Conservation (phyloP, 495 filamentous ascomycete genomes). For the Penicillium longicatenatum region DNA sequence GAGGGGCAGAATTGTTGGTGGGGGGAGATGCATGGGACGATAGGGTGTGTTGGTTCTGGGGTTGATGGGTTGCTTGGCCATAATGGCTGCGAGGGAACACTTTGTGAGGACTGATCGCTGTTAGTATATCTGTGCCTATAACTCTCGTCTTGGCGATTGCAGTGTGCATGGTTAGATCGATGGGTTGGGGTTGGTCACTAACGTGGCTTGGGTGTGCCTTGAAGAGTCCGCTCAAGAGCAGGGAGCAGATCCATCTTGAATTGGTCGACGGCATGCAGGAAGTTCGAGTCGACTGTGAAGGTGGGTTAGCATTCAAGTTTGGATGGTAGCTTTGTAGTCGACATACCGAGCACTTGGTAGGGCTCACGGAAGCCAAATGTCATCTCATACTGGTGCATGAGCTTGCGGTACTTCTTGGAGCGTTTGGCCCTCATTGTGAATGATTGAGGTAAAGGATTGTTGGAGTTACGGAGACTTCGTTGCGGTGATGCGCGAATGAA, state of each 20-base stretch:
- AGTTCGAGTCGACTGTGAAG: slow-evolving; percentile 70
- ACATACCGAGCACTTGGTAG: slow-evolving; percentile 82
- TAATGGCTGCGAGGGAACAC: slow-evolving; percentile 53
- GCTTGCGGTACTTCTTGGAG: slow-evolving; percentile 92
- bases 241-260: slow-evolving; percentile 81
- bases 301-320: slow-evolving; percentile 14
- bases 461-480: slow-evolving; percentile 12
- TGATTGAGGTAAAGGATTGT: slow-evolving; percentile 16
- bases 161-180: neutral
- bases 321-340: neutral
- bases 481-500: slow-evolving; percentile 27
- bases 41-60: slow-evolving; percentile 47
- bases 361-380: slow-evolving; percentile 87
- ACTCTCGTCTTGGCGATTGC: neutral
- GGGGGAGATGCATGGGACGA: slow-evolving; percentile 45
- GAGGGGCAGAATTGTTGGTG: slow-evolving; percentile 65
- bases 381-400: slow-evolving; percentile 88
- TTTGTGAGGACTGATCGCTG: slow-evolving; percentile 57
- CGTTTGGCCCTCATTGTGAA: slow-evolving; percentile 83
- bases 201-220: slow-evolving; percentile 85
- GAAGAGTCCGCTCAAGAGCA: slow-evolving; percentile 71
- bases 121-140: neutral
- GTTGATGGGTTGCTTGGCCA: slow-evolving; percentile 47
- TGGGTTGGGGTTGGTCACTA: slow-evolving; percentile 26
- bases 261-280: slow-evolving; percentile 69